phyloP scores from a whole-genome alignment of 805 yeast genomes.

The Debaryomyces prosopidis region DNA sequence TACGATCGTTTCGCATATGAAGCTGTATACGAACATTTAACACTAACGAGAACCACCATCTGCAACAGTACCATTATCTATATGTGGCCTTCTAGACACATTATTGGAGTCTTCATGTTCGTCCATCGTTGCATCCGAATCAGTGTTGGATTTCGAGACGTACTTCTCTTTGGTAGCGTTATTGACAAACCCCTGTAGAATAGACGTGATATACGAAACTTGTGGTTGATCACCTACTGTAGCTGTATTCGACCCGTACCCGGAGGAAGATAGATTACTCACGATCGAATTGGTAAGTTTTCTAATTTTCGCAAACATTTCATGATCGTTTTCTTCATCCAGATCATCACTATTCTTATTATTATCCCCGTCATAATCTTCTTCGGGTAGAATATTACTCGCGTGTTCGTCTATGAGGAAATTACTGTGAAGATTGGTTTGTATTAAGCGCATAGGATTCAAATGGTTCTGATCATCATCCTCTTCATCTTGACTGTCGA shows the following conservation, averaged over 20 bases:
- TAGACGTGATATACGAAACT: conserved; percentile 33
- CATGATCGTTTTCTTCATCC: conserved; percentile 23
- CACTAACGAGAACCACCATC: no score
- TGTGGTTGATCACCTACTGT: conserved; percentile 12
- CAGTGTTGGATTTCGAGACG: not conserved
- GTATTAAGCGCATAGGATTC: conserved; percentile 21
- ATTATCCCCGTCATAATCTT: conserved; percentile 19
- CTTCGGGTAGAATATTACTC: conserved; percentile 21
- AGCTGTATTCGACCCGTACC: conserved; percentile 2
- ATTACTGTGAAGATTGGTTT: conserved; percentile 36
- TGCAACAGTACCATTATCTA: no score
- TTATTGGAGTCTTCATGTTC: no score
- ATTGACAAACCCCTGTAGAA: conserved; percentile 41
- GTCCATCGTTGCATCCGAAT: no score
- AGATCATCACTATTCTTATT: conserved; percentile 12
- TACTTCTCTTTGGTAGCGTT: conserved; percentile 14
- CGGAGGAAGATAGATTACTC: conserved; percentile 2
- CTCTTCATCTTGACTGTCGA: conserved; percentile 10
- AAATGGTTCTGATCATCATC: conserved; percentile 2
- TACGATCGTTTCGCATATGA: no score
- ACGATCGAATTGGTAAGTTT: conserved; percentile 20
- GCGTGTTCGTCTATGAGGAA: conserved; percentile 36
- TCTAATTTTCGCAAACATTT: conserved; percentile 27
- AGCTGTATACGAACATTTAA: no score
- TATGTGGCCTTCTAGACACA: no score